A percentile compares a stretch with the other conserved stretches of the same genome.
Evolutionary conservation across 768 basidiomycete genomes (phyloP).

Genomic region (Holtermannia corniformis): DNA sequence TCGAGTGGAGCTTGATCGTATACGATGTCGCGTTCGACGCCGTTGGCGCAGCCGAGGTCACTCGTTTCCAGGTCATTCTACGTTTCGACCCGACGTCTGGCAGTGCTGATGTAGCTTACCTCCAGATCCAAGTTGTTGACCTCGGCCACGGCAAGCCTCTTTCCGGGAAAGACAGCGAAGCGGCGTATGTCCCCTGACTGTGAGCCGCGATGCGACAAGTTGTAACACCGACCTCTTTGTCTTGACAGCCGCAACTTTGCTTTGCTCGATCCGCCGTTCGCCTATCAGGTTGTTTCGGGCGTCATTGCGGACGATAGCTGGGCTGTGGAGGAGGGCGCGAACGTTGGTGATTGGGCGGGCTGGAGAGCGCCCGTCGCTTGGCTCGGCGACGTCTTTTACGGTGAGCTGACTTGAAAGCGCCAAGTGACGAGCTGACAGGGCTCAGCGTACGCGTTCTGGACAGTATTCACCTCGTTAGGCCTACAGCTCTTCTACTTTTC

Average conservation of each 20-base stretch:
- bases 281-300: too few species aligned
- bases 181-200: too few species aligned
- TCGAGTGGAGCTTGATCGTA: conserved; percentile 58
- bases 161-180: too few species aligned
- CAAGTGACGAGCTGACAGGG: neutral
- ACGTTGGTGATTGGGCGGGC: neutral
- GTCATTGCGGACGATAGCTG: too few species aligned
- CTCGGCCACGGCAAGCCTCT: too few species aligned
- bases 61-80: conserved; percentile 22
- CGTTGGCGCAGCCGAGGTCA: conserved; percentile 18
- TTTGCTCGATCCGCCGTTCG: too few species aligned
- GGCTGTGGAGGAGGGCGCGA: too few species aligned
- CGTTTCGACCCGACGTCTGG: neutral
- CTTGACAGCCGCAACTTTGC: too few species aligned
- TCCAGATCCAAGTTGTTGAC: conserved; percentile 3
- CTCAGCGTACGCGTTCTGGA: conserved; percentile 52
- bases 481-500: conserved; percentile 85
- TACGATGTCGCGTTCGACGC: conserved; percentile 39
- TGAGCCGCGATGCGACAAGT: too few species aligned
- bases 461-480: conserved; percentile 66
- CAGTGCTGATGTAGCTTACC: neutral
- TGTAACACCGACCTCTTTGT: too few species aligned
- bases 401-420: conserved; percentile 12
- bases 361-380: conserved; percentile 10
- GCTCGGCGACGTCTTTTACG: conserved; percentile 34